These are phyloP conservation scores for Tylopilus sp. DNA, from an alignment of 1,284 basidiomycete species.

Conservation along the genomic window DNA sequence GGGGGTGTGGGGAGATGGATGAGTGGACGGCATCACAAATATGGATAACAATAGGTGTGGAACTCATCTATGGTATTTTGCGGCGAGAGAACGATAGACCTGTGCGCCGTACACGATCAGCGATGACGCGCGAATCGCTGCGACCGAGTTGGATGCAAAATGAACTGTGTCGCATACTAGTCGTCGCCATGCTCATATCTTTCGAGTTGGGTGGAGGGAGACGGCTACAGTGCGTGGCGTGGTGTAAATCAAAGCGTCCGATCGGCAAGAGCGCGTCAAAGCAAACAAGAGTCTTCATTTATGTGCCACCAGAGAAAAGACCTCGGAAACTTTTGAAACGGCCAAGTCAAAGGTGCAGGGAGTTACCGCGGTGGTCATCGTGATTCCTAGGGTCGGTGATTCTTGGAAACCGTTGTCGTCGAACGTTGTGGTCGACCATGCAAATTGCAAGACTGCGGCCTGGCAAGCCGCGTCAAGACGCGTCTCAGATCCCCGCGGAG, in stretches of 20 bases:
- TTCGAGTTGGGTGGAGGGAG: too few relatives aligned
- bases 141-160: not conserved
- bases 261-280: not conserved
- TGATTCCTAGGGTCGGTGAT: too few relatives aligned
- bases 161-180: not conserved
- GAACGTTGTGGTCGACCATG: too few relatives aligned
- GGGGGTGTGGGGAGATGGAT: not conserved
- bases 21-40: conserved; percentile 6
- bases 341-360: too few relatives aligned
- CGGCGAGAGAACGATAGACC: not conserved
- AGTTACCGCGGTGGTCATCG: too few relatives aligned
- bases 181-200: too few relatives aligned
- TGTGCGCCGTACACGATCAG: too few relatives aligned
- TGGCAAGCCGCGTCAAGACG: too few relatives aligned
- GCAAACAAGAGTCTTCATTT: not conserved
- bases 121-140: not conserved
- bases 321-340: too few relatives aligned
- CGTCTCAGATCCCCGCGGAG: too few relatives aligned
- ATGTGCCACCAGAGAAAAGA: not conserved
- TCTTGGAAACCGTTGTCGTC: too few relatives aligned
- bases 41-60: conserved; percentile 13
- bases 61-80: not conserved
- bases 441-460: too few relatives aligned
- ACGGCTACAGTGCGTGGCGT: conserved; percentile 5
- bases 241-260: conserved; percentile 1